Evolutionary conservation across 805 yeast genomes (phyloP).

Genomic region (Lipomyces kockii): DNA sequence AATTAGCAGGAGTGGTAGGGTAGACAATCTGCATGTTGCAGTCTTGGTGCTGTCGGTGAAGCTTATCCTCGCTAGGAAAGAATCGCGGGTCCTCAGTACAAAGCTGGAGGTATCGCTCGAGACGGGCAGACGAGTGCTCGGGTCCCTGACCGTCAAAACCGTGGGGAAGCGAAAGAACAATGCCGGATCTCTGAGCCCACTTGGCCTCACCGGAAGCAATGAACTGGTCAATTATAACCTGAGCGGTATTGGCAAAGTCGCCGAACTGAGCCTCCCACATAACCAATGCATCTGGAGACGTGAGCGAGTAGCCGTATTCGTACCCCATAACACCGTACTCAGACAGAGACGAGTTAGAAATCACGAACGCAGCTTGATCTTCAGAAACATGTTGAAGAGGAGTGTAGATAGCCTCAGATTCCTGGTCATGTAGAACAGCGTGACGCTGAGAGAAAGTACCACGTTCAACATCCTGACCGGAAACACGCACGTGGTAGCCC

Average conservation of each 20-base stretch:
- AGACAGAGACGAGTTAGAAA: slow-evolving; percentile 92
- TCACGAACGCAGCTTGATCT: slow-evolving; percentile 82
- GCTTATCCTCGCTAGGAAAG: slow-evolving; percentile 88
- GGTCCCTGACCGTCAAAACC: slow-evolving; percentile 99
- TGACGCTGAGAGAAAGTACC: slow-evolving; percentile 99
- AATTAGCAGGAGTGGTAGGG: slow-evolving; percentile 96
- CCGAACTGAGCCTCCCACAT: slow-evolving; percentile 99
- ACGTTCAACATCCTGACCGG: slow-evolving; percentile 99
- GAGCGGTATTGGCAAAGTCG: slow-evolving; percentile 99
- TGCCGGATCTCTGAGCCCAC: slow-evolving; percentile 99
- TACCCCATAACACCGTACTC: slow-evolving; percentile 99
- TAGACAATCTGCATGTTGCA: slow-evolving; percentile 97
- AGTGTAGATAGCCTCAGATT: slow-evolving; percentile 77
- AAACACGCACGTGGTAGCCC: slow-evolving; percentile 94
- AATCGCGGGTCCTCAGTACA: slow-evolving; percentile 94
- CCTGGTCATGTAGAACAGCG: slow-evolving; percentile 96
- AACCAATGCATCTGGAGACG: slow-evolving; percentile 95
- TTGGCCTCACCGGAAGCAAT: slow-evolving; percentile 95
- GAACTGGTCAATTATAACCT: slow-evolving; percentile 95
- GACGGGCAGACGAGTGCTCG: slow-evolving; percentile 97
- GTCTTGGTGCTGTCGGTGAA: slow-evolving; percentile 98
- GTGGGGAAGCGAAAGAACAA: slow-evolving; percentile 93
- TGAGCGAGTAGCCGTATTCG: slow-evolving; percentile 97
- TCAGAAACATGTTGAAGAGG: slow-evolving; percentile 82
- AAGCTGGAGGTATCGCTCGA: slow-evolving; percentile 94